Percentiles rank a stretch among this genome's conserved stretches.
Conservation (phyloP, 345 rosid species). For the Dipteronia sinensis region DNA sequence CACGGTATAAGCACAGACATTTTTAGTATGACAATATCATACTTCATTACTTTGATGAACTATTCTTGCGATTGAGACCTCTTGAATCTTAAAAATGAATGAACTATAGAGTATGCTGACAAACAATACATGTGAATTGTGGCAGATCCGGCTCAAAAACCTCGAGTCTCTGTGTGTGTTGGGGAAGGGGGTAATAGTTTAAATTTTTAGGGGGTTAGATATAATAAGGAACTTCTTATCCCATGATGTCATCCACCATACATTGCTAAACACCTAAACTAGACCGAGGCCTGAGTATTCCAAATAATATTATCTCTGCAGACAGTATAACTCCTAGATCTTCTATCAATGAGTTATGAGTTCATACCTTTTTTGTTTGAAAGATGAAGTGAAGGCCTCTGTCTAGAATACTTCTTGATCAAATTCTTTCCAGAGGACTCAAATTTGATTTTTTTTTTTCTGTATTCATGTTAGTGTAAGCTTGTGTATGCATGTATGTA, state of each 20-base stretch:
- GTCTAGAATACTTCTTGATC: not conserved
- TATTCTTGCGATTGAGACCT: not conserved
- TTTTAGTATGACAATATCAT: not conserved
- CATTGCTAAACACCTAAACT: not conserved
- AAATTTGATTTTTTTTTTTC: not conserved
- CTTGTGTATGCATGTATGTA: not conserved
- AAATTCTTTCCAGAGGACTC: not conserved
- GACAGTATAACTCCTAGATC: not conserved
- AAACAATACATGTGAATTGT: not conserved
- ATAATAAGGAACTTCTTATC: not conserved
- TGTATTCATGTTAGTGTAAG: not conserved
- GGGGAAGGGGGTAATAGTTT: no score
- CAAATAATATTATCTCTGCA: not conserved
- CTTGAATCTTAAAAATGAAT: constrained; percentile 1
- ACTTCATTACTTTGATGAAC: not conserved
- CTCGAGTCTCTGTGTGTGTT: no score
- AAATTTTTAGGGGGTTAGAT: no score
- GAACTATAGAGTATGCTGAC: not conserved
- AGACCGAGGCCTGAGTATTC: not conserved
- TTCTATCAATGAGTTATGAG: not conserved
- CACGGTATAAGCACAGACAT: not conserved
- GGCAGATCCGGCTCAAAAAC: not conserved
- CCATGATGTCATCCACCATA: not conserved
- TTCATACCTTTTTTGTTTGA: not conserved
- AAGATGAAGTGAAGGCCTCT: not conserved